phyloP scores from a whole-genome alignment of 2,329 filamentous ascomycete species.

The Aschersonia sp. region DNA sequence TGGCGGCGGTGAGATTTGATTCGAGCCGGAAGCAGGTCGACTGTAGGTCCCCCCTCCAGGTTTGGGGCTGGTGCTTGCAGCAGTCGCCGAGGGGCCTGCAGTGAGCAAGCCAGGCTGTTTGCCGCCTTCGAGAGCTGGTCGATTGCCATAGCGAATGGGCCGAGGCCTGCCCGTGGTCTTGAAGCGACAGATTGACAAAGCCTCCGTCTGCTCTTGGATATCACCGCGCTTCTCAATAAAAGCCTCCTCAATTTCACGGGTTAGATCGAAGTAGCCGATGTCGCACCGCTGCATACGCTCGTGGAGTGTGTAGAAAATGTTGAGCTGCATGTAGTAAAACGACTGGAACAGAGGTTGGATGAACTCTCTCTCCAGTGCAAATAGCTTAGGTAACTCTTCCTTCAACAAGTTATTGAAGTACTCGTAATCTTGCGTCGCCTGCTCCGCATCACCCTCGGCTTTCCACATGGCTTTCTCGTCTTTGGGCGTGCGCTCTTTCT shows the following conservation, averaged over 20 bases:
- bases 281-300: conserved; percentile 96
- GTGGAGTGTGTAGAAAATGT: conserved; percentile 96
- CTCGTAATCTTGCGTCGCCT: conserved; percentile 89
- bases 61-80: conserved; percentile 12
- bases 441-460: conserved; percentile 80
- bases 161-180: conserved; percentile 67
- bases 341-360: conserved; percentile 96
- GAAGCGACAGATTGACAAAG: conserved; percentile 75
- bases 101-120: conserved; percentile 38
- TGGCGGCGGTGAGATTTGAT: conserved; percentile 51
- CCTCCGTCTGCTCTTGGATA: conserved; percentile 73
- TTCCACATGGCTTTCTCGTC: conserved; percentile 97
- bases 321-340: conserved; percentile 99
- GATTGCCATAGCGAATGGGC: conserved; percentile 43
- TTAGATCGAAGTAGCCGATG: conserved; percentile 94
- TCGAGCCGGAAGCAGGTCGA: conserved; percentile 23
- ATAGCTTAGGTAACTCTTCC: conserved; percentile 86
- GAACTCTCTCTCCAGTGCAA: conserved; percentile 80
- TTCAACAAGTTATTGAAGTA: conserved; percentile 97
- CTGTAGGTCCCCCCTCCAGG: conserved; percentile 18
- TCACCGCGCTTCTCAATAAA: conserved; percentile 83
- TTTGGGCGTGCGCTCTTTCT: conserved; percentile 91
- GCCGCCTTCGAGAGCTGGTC: conserved; percentile 33
- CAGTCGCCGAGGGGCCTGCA: conserved; percentile 19
- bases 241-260: conserved; percentile 78